Conservation (phyloP, 352 stramenopile species). For the Phytophthora pini region DNA sequence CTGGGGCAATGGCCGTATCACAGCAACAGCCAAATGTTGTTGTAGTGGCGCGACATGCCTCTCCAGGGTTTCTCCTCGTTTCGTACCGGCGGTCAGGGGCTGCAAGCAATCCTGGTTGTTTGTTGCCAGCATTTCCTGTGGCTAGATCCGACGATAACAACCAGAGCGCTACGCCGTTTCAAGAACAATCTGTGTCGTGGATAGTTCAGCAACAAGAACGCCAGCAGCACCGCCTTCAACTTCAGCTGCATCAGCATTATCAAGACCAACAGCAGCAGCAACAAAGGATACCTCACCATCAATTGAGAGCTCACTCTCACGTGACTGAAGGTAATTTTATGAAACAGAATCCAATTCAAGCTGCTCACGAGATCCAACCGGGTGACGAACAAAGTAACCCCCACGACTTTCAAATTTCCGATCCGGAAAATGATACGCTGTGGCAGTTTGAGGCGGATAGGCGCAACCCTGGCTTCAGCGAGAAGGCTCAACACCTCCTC, state of each 20-base stretch:
- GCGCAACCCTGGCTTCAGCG: slow-evolving; percentile 1
- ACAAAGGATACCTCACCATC: slow-evolving; percentile 6
- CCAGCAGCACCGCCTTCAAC: not conserved
- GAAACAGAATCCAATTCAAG: no score
- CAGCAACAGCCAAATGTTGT: slow-evolving; percentile 4
- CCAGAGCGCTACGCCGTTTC: not conserved
- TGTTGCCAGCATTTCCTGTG: slow-evolving; percentile 4
- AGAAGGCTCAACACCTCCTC: slow-evolving; percentile 20
- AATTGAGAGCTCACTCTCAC: not conserved
- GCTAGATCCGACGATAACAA: not conserved
- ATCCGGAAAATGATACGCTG: not conserved
- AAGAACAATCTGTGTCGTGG: not conserved
- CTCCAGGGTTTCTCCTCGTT: slow-evolving; percentile 20
- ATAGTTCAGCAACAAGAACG: slow-evolving; percentile 5
- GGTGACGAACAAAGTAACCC: no score
- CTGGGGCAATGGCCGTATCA: not conserved
- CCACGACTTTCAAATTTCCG: no score
- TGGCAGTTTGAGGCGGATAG: slow-evolving; percentile 8
- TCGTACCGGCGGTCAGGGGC: slow-evolving; percentile 18
- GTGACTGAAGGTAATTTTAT: no score
- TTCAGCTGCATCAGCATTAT: not conserved
- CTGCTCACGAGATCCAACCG: no score
- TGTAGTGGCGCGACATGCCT: slow-evolving; percentile 18
- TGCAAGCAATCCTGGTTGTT: slow-evolving; percentile 1
- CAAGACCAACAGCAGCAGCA: slow-evolving; percentile 3